These are phyloP conservation scores for Phanerochaete carnosa DNA, from an alignment of 768 basidiomycete species.

Conservation along the genomic window DNA sequence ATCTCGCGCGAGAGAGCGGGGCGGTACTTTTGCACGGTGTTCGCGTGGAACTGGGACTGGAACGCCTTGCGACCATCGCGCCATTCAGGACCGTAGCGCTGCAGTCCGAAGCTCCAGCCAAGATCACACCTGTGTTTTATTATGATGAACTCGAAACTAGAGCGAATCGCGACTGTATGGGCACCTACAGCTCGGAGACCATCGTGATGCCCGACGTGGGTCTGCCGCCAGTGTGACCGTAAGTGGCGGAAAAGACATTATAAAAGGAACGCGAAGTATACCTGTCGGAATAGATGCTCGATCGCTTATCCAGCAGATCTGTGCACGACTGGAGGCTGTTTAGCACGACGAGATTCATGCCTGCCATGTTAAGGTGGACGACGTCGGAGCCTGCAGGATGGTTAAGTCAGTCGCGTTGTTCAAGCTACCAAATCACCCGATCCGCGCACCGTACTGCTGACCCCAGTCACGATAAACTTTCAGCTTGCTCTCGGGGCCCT, in stretches of 20 bases:
- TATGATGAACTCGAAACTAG: background rate
- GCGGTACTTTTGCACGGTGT: background rate
- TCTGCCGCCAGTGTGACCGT: background rate
- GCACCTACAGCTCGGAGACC: constrained; percentile 9
- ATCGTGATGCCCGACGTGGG: background rate
- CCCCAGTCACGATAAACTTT: background rate
- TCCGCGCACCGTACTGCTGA: background rate
- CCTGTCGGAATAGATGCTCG: constrained; percentile 18
- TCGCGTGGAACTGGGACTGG: background rate
- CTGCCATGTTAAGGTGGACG: constrained; percentile 13
- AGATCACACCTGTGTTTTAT: constrained; percentile 1
- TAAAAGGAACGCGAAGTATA: background rate
- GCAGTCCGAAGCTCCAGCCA: constrained; percentile 11
- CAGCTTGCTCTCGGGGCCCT: too few species aligned
- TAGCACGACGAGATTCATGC: constrained; percentile 11
- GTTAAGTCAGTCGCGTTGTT: background rate
- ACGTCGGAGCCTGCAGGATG: constrained; percentile 13
- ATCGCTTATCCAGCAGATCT: constrained; percentile 21
- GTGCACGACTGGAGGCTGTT: constrained; percentile 9
- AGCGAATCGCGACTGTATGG: background rate
- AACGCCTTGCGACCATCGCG: constrained; percentile 5
- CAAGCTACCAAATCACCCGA: too few species aligned
- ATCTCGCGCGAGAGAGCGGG: background rate
- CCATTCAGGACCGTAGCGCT: constrained; percentile 11
- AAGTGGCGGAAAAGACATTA: background rate